Conservation (phyloP, 768 basidiomycete species). For the Clitopilus passeckerianus region DNA sequence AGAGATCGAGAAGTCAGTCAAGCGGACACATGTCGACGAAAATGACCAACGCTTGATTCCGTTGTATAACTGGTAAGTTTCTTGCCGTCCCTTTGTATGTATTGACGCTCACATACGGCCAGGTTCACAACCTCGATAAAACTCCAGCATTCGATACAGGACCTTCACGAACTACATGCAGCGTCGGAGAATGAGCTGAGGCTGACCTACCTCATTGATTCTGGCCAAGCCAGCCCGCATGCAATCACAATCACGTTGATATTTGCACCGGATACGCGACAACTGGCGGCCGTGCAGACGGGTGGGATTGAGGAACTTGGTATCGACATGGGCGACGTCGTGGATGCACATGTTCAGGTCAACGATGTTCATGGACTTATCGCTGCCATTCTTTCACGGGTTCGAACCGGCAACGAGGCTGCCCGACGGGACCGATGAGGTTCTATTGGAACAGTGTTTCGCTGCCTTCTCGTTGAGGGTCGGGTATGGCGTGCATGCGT, state of each 20-base stretch:
- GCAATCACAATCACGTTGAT: slow-evolving; percentile 52
- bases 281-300: slow-evolving; percentile 56
- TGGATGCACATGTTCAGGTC: slow-evolving; percentile 57
- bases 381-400: slow-evolving; percentile 51
- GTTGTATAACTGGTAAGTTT: slow-evolving; percentile 64
- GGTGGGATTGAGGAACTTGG: slow-evolving; percentile 45
- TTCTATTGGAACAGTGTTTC: not conserved
- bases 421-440: not conserved
- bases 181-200: slow-evolving; percentile 76
- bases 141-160: slow-evolving; percentile 58
- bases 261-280: slow-evolving; percentile 66
- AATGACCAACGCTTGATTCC: slow-evolving; percentile 62
- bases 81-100: not conserved
- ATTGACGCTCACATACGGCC: not conserved
- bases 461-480: no score
- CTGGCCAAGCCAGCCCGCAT: slow-evolving; percentile 19
- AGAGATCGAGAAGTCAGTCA: slow-evolving; percentile 67
- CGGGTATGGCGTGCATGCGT: not conserved
- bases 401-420: slow-evolving; percentile 14
- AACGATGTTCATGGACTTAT: slow-evolving; percentile 66
- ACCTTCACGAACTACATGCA: slow-evolving; percentile 52
- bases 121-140: slow-evolving; percentile 72
- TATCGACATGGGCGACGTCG: slow-evolving; percentile 51
- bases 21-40: slow-evolving; percentile 49
- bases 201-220: slow-evolving; percentile 54